Evolutionary conservation across 108 stramenopile genomes (phyloP).

Genomic region (Mediolabrus comicus): DNA sequence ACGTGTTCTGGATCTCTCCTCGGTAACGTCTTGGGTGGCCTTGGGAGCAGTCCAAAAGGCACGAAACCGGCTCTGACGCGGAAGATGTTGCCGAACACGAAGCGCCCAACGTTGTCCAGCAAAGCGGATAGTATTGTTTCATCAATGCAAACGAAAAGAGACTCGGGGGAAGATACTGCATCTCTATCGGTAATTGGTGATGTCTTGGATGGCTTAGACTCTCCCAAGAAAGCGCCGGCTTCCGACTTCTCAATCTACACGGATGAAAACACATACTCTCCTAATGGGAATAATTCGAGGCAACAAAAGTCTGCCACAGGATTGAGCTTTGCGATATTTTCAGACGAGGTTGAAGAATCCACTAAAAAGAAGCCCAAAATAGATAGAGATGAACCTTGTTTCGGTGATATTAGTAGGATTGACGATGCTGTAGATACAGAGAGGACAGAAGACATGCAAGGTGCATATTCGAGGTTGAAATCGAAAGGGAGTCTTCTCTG

Average conservation of each 20-base stretch:
- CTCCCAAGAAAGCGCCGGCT: background rate
- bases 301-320: background rate
- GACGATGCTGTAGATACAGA: slow-evolving; percentile 22
- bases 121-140: background rate
- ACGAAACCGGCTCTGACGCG: background rate
- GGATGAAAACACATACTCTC: background rate
- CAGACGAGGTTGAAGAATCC: slow-evolving; percentile 16
- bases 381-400: slow-evolving; percentile 12
- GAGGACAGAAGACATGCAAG: slow-evolving; percentile 14
- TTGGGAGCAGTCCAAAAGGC: background rate
- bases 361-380: slow-evolving; percentile 18
- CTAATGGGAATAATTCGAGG: background rate
- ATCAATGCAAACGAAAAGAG: background rate
- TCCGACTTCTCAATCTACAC: background rate
- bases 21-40: background rate
- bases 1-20: slow-evolving; percentile 6
- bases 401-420: slow-evolving; percentile 41
- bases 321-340: slow-evolving; percentile 42
- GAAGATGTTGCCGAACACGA: background rate
- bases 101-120: background rate
- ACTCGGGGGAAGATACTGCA: slow-evolving; percentile 11
- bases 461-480: slow-evolving; percentile 14
- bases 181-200: slow-evolving; percentile 17
- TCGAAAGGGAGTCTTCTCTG: background rate
- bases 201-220: background rate